A percentile compares a stretch with the other conserved stretches of the same genome.
phyloP scores from a whole-genome alignment of 2,329 filamentous ascomycete species.

The Arthroderma sp. region DNA sequence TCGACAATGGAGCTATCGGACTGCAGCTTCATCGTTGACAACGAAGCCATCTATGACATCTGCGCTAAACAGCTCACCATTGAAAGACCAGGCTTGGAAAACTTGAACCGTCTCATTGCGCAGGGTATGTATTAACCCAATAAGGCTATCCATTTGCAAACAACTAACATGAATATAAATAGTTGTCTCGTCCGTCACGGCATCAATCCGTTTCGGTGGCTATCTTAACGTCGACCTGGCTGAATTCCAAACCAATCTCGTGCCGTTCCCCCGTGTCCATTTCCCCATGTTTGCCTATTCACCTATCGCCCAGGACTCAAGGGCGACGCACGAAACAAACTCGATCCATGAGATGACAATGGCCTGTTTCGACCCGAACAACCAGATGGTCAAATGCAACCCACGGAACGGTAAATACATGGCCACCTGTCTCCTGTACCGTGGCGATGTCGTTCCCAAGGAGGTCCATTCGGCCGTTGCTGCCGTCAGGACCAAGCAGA shows the following conservation, averaged over 20 bases:
- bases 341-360: constrained; percentile 77
- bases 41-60: constrained; percentile 57
- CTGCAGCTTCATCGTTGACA: constrained; percentile 57
- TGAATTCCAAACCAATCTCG: constrained; percentile 59
- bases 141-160: constrained; percentile 14
- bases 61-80: constrained; percentile 54
- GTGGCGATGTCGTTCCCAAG: constrained; percentile 52
- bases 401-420: constrained; percentile 57
- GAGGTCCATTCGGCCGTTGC: constrained; percentile 50
- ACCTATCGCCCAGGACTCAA: constrained; percentile 54
- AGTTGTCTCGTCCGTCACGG: constrained; percentile 59
- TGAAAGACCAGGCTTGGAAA: constrained; percentile 51
- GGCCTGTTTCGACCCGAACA: constrained; percentile 48
- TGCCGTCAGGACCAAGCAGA: constrained; percentile 51
- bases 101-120: constrained; percentile 54
- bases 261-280: constrained; percentile 56
- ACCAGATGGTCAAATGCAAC: constrained; percentile 59
- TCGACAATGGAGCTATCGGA: constrained; percentile 57
- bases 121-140: constrained; percentile 45
- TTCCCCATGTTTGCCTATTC: constrained; percentile 56
- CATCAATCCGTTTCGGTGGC: constrained; percentile 53
- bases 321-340: constrained; percentile 78
- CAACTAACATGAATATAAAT: constrained; percentile 26
- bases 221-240: constrained; percentile 56
- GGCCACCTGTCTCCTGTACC: constrained; percentile 55